phyloP scores from a whole-genome alignment of 345 rosid genomes.

The Citrus medica region DNA sequence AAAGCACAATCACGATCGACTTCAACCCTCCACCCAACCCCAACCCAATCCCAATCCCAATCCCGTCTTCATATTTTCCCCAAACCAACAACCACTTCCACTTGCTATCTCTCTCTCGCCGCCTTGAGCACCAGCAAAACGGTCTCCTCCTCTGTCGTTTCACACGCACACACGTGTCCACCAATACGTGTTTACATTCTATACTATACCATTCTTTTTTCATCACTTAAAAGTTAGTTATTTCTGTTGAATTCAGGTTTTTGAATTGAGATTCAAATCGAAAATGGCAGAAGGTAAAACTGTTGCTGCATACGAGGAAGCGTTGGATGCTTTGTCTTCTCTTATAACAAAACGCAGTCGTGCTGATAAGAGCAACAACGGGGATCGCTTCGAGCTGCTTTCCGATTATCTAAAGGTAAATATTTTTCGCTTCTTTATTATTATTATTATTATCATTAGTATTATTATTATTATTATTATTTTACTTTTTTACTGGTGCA shows the following conservation, averaged over 20 bases:
- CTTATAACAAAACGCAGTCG: constrained; percentile 76
- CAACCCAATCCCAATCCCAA: constrained; percentile 6
- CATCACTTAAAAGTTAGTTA: not conserved
- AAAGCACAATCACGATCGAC: too few relatives aligned
- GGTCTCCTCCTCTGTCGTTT: constrained; percentile 3
- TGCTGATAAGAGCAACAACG: constrained; percentile 61
- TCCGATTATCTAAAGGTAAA: constrained; percentile 71
- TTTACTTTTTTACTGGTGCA: not conserved
- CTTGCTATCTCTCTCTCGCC: not conserved
- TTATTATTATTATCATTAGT: not conserved
- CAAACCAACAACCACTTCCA: not conserved
- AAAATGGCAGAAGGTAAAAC: constrained; percentile 13
- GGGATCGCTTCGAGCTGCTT: constrained; percentile 71
- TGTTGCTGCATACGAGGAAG: constrained; percentile 45
- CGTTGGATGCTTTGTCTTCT: constrained; percentile 82
- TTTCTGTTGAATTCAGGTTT: not conserved
- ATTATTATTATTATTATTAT: not conserved
- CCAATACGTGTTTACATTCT: not conserved
- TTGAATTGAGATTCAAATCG: not conserved
- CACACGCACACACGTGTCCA: not conserved
- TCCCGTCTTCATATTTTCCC: not conserved
- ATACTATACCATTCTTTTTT: not conserved
- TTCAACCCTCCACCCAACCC: not conserved
- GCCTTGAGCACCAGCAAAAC: not conserved
- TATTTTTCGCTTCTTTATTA: not conserved